Evolutionary conservation across 2,329 filamentous ascomycete genomes (phyloP).

Genomic region (Fusarium pseudoanthophilum): DNA sequence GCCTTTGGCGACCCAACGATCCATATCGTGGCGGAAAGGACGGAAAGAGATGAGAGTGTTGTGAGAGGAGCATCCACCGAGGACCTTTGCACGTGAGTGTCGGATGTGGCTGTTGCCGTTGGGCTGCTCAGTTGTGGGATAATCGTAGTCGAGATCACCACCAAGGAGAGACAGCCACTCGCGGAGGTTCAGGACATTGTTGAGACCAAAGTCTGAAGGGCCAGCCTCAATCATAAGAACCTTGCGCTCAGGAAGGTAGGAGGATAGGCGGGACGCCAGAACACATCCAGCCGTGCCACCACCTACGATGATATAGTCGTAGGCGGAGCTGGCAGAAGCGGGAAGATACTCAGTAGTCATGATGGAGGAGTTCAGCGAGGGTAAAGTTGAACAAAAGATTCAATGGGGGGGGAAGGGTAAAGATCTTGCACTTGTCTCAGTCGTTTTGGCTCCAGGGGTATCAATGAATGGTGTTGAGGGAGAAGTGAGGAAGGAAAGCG

Average conservation of each 20-base stretch:
- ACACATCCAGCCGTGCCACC: slow-evolving; percentile 90
- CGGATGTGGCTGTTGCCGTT: slow-evolving; percentile 93
- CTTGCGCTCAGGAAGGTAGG: slow-evolving; percentile 84
- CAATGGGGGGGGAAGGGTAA: background rate
- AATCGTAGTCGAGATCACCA: slow-evolving; percentile 91
- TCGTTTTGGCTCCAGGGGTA: background rate
- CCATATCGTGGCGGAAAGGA: slow-evolving; percentile 88
- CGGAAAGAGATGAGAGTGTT: slow-evolving; percentile 95
- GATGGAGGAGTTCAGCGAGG: slow-evolving; percentile 42
- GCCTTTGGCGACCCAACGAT: slow-evolving; percentile 84
- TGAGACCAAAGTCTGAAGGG: slow-evolving; percentile 88
- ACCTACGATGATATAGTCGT: slow-evolving; percentile 87
- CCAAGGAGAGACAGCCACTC: slow-evolving; percentile 88
- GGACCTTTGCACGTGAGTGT: slow-evolving; percentile 90
- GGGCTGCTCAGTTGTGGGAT: slow-evolving; percentile 88
- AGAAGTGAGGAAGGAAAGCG: background rate
- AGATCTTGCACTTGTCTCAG: background rate
- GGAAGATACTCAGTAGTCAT: slow-evolving; percentile 78
- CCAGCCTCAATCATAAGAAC: slow-evolving; percentile 89
- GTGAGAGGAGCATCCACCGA: slow-evolving; percentile 92
- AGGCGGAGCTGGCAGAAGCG: slow-evolving; percentile 71
- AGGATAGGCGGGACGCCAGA: slow-evolving; percentile 79
- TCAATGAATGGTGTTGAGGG: background rate
- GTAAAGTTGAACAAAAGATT: background rate
- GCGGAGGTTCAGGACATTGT: slow-evolving; percentile 85